A percentile compares a stretch with the other conserved stretches of the same genome.
phyloP scores from a whole-genome alignment of 1,284 basidiomycete species.

The Sporisorium scitamineum region DNA sequence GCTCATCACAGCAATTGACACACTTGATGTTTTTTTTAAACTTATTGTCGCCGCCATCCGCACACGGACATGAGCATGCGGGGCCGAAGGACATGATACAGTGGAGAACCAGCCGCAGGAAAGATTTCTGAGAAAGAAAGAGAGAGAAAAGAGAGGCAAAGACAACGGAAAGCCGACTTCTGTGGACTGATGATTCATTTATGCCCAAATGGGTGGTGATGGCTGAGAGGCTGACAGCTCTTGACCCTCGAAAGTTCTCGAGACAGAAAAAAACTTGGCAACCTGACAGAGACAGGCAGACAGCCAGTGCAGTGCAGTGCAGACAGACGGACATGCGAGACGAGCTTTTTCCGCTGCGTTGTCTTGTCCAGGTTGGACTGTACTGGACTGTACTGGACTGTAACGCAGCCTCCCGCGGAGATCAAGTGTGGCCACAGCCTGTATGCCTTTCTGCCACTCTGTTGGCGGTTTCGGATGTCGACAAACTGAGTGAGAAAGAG shows the following conservation, averaged over 20 bases:
- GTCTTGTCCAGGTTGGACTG: too few species aligned
- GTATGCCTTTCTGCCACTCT: too few species aligned
- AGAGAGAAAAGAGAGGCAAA: neutral
- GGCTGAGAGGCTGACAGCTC: neutral
- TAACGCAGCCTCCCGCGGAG: neutral
- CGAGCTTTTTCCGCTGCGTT: neutral
- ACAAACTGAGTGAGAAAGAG: too few species aligned
- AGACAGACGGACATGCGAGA: neutral
- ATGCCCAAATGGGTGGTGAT: neutral
- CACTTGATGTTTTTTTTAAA: neutral
- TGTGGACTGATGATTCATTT: neutral
- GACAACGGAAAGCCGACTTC: neutral
- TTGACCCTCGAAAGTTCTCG: slow-evolving; percentile 1
- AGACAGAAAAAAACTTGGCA: neutral
- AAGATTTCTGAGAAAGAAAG: too few species aligned
- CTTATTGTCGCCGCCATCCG: neutral
- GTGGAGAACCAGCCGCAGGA: too few species aligned
- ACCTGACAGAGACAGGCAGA: neutral
- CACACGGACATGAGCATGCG: neutral
- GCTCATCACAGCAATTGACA: neutral
- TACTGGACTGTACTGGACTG: too few species aligned
- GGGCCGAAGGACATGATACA: neutral
- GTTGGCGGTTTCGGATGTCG: too few species aligned
- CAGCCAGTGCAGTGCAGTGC: neutral
- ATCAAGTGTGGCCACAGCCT: neutral